These are phyloP conservation scores for Podaxis sp. DNA, from an alignment of 768 basidiomycete genomes.

Conservation along the genomic window DNA sequence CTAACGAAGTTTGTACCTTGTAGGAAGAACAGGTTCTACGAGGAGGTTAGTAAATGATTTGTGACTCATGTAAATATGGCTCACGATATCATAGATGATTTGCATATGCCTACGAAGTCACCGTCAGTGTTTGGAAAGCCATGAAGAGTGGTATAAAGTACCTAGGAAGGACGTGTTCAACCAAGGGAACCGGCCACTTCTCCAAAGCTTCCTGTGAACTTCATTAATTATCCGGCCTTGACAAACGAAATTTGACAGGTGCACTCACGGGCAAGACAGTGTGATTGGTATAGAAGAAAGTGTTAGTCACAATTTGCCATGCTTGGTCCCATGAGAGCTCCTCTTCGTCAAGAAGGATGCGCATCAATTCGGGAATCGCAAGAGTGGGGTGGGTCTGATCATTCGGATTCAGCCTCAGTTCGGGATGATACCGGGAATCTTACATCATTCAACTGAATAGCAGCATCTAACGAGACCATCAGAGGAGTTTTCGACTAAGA, in stretches of 20 bases:
- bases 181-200: constrained; percentile 89
- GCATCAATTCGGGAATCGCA: constrained; percentile 93
- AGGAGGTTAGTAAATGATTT: constrained; percentile 10
- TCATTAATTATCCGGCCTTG: neutral
- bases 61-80: constrained; percentile 23
- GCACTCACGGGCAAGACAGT: constrained; percentile 78
- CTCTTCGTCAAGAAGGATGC: constrained; percentile 90
- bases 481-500: neutral
- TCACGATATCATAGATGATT: constrained; percentile 87
- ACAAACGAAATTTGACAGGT: neutral
- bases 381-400: constrained; percentile 91
- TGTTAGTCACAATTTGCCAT: constrained; percentile 86
- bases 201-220: constrained; percentile 68
- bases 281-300: constrained; percentile 96
- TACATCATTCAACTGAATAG: constrained; percentile 95
- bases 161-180: constrained; percentile 84
- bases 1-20: constrained; percentile 46
- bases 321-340: constrained; percentile 80
- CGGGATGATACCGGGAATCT: constrained; percentile 18
- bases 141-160: constrained; percentile 23
- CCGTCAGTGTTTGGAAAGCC: neutral
- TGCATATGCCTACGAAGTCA: constrained; percentile 65
- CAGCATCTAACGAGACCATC: constrained; percentile 54
- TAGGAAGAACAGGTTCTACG: constrained; percentile 64
- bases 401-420: neutral